Conservation (phyloP, 2,329 filamentous ascomycete species). For the Penicillium sp. region DNA sequence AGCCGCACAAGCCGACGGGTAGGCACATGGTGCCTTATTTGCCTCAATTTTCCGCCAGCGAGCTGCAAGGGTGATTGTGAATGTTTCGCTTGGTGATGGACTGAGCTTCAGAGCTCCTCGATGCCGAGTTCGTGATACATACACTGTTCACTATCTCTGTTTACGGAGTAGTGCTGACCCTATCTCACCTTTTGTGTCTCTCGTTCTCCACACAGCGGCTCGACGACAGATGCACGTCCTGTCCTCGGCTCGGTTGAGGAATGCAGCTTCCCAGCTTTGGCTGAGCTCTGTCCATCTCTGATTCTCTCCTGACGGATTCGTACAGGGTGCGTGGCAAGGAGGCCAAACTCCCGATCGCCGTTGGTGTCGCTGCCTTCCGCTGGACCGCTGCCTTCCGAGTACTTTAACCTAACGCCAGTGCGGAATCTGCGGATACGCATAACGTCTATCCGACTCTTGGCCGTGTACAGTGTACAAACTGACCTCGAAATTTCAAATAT, state of each 20-base stretch:
- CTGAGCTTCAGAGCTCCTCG: slow-evolving; percentile 5
- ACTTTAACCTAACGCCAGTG: not conserved
- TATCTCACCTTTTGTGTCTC: no score
- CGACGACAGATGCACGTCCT: not conserved
- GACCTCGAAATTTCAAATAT: not conserved
- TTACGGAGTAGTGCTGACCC: not conserved
- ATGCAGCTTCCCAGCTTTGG: not conserved
- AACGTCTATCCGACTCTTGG: not conserved
- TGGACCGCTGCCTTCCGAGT: not conserved
- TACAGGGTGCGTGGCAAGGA: not conserved
- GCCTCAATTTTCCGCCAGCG: not conserved
- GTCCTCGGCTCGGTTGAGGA: not conserved
- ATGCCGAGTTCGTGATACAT: not conserved
- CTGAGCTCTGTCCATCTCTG: not conserved
- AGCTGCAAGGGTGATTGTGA: not conserved
- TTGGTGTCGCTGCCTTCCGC: not conserved
- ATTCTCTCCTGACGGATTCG: not conserved
- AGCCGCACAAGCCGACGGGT: not conserved
- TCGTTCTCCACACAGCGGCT: not conserved
- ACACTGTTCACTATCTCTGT: not conserved
- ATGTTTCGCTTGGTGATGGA: not conserved
- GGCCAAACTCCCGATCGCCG: not conserved
- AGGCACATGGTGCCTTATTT: slow-evolving; percentile 5
- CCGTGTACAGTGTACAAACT: not conserved
- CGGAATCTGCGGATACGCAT: no score